A percentile compares a stretch with the other conserved stretches of the same genome.
phyloP scores from a whole-genome alignment of 495 filamentous ascomycete species.

The Penicillium cosmopolitanum region DNA sequence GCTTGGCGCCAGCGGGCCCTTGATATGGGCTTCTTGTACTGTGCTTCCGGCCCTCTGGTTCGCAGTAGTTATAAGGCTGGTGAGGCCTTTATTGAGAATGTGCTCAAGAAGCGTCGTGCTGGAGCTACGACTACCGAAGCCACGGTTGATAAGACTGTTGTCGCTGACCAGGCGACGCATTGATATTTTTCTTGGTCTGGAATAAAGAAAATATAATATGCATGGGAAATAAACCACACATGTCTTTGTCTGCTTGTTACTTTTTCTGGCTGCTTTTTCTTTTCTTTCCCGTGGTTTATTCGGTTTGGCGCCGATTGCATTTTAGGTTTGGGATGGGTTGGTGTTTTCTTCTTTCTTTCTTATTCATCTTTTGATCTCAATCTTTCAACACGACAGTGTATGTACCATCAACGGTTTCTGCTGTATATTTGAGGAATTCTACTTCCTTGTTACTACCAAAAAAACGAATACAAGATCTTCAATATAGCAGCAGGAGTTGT shows the following conservation, averaged over 20 bases:
- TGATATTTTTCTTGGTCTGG: slow-evolving; percentile 20
- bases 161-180: slow-evolving; percentile 33
- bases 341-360: slow-evolving; percentile 12
- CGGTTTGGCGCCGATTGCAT: slow-evolving; percentile 31
- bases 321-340: slow-evolving; percentile 15
- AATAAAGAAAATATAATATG: slow-evolving; percentile 21
- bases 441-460: neutral
- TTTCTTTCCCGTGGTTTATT: slow-evolving; percentile 11
- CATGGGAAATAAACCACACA: slow-evolving; percentile 6
- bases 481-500: slow-evolving; percentile 1
- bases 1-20: slow-evolving; percentile 87
- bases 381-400: slow-evolving; percentile 20
- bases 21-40: slow-evolving; percentile 96
- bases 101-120: slow-evolving; percentile 80
- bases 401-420: slow-evolving; percentile 26
- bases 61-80: slow-evolving; percentile 96
- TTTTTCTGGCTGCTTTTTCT: slow-evolving; percentile 12
- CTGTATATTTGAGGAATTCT: slow-evolving; percentile 13
- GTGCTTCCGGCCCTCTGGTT: slow-evolving; percentile 89
- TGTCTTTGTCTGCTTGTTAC: neutral
- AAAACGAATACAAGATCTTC: neutral
- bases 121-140: slow-evolving; percentile 27
- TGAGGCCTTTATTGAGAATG: slow-evolving; percentile 98
- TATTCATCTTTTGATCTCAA: slow-evolving; percentile 15
- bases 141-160: slow-evolving; percentile 26